Base-by-base conservation (phyloP, 306 rosid species). In the Prunus kanzakura region DNA sequence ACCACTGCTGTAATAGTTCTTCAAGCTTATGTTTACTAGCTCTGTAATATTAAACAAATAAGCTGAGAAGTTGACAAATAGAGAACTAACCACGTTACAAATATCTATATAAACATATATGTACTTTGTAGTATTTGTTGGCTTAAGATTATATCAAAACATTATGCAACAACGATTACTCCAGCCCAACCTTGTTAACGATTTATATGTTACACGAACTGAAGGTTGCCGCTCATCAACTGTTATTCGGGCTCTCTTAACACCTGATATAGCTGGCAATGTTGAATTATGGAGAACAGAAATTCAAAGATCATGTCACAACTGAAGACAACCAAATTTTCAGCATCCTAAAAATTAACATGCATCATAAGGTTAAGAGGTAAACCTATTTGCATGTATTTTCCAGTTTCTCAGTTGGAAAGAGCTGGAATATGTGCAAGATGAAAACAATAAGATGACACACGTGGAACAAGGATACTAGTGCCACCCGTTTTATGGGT, bases 1-100 rank as follows among this genome's bases (percentile, higher is more conserved):
- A 96, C 99, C 99, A 96, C 75, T 91, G 92, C 79, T 78, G 89
- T 49, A 96, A 85, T 41, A 91, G 81, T 81, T 90, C 97, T 78
- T 96, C 91, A 71, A 96, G 99, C 87, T 91, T 96, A 60, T 79
- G 84, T 78, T 83, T 92, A 79, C 99, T 92, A 83, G 92, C 87
- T 82, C 99, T 96, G 86, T 22, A 75, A 78, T 72, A 71, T 68
- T 69, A 56, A 75, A 72, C 78, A 64, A 43, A 73, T 6, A 35
- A 63, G 45, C 67, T 41, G 51, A 87, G 41, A 62, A 29, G 46
- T 52, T 16, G 25, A 64, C 71, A 76, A 56, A 38, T 70, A 38
- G 43, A 61, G 38, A 30, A 57, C 22, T 60, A 46, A 27, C 61
- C 18, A 55, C 1, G n/a, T 38, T 68, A 58, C 49, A 11, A 56